Base-by-base conservation (phyloP, 441 rosid genomes). In the Adansonia gregorii region DNA sequence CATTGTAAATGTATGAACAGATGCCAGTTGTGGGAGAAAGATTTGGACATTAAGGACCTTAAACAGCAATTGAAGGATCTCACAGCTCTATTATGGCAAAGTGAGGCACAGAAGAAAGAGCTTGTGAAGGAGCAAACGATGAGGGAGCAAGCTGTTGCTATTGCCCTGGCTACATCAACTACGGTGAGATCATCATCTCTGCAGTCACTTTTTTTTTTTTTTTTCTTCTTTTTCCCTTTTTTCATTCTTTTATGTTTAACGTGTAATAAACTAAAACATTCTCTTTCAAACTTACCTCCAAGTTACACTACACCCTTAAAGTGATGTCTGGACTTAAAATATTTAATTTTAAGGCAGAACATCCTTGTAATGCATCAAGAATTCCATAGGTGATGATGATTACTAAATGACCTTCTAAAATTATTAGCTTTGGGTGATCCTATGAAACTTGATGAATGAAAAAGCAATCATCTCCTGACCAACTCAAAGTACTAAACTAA, bases 1-100 rank as follows among this genome's bases (percentile, higher is more conserved):
- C 8, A 27, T 43, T 46, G 65, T 76, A 31, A 3, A 20, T 63
- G 19, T 81, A 74, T 72, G 68, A 65, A 75, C 80, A 91, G 95
- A 78, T 89, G 88, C 84, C 88, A 84, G 80, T 43, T 80, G 55
- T 86, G 87, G 90, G 92, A 89, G 79, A 89, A 86, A 82, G 90
- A 85, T 22, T 72, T 70, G 81, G 90, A 86, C 71, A 80, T 91
- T 73, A 87, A 83, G 76, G 95, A 91, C 78, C 78, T 87, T 69
- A 88, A 87, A 74, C 90, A 89, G 76, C 87, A 91, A 67, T 75
- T 89, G 51, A 85, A 79, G 76, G 92, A 89, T 64, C 90, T 91
- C 0, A 83, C 86, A 72, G 75, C 82, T 67, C 78, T 91, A 74
- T 72, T 91, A 67, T 83, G 85, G 56, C 85, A 89, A 83, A 86